A percentile compares a stretch with the other conserved stretches of the same genome.
These are phyloP conservation scores for Articulospora tetracladia DNA, from an alignment of 495 filamentous ascomycete genomes.

Conservation along the genomic window DNA sequence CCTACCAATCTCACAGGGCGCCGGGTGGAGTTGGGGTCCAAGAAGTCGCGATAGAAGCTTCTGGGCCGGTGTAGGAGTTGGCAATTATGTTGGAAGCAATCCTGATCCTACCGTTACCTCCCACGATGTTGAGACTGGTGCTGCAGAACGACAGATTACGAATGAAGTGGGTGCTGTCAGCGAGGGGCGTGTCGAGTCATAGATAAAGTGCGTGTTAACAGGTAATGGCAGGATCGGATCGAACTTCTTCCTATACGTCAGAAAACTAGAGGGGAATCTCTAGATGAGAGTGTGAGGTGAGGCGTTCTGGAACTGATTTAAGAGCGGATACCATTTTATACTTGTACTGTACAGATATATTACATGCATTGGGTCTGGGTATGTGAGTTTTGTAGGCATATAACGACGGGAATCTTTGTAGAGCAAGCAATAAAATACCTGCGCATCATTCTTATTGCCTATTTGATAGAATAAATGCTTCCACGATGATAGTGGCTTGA, in stretches of 20 bases:
- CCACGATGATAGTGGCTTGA: too few species aligned
- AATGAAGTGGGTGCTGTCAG: constrained; percentile 13
- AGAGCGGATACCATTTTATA: neutral
- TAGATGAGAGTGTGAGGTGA: neutral
- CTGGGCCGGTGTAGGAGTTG: constrained; percentile 59
- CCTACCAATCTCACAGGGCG: constrained; percentile 59
- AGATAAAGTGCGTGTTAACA: neutral
- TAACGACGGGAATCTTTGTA: too few species aligned
- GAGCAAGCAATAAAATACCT: too few species aligned
- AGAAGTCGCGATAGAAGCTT: constrained; percentile 49
- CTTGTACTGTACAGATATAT: too few species aligned
- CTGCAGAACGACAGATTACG: neutral
- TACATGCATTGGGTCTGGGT: too few species aligned
- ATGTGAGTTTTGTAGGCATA: too few species aligned
- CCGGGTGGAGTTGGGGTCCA: constrained; percentile 54
- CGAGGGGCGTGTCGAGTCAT: neutral
- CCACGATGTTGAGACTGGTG: constrained; percentile 3
- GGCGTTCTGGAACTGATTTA: neutral
- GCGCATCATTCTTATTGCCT: too few species aligned
- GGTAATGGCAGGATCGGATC: constrained; percentile 4
- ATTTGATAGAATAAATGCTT: too few species aligned
- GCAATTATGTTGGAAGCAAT: constrained; percentile 34
- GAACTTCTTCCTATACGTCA: neutral
- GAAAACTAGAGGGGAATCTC: neutral
- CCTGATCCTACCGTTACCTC: neutral